Conservation (phyloP, 192 early-diverging fungal genomes). For the Allomyces javanicus region DNA sequence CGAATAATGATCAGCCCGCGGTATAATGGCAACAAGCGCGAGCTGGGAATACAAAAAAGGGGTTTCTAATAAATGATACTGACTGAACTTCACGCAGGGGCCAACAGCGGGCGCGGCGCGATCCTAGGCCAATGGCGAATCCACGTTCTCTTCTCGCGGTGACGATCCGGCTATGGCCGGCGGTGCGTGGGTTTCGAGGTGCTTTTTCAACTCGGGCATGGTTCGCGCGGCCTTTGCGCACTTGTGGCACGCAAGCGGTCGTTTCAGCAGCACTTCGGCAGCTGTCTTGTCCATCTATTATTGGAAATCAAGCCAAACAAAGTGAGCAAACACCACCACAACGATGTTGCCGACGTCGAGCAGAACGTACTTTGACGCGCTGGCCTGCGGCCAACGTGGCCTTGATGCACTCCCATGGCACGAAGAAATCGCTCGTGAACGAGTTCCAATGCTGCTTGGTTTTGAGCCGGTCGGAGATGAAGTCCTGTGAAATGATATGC, state of each 20-base stretch:
- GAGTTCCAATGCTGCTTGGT: conserved; percentile 44
- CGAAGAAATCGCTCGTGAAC: conserved; percentile 40
- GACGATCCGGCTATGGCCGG: too few relatives aligned
- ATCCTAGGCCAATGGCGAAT: too few relatives aligned
- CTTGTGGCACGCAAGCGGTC: conserved; percentile 24
- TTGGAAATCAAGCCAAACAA: too few relatives aligned
- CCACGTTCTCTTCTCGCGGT: too few relatives aligned
- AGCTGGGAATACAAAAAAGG: too few relatives aligned
- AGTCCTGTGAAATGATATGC: conserved; percentile 43
- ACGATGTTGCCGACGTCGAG: too few relatives aligned
- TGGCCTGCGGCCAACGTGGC: conserved; percentile 13
- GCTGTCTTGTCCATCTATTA: conserved; percentile 12
- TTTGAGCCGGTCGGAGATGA: conserved; percentile 23
- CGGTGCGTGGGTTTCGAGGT: conserved; percentile 8
- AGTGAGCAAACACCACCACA: too few relatives aligned
- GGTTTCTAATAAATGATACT: too few relatives aligned
- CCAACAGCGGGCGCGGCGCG: too few relatives aligned
- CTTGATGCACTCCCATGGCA: conserved; percentile 16
- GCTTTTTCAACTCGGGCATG: conserved; percentile 27
- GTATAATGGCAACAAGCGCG: too few relatives aligned
- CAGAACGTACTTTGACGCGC: conserved; percentile 11
- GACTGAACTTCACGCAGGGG: too few relatives aligned
- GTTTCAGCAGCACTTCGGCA: conserved; percentile 19
- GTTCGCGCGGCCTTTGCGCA: conserved; percentile 15
- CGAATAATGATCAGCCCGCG: too few relatives aligned